A percentile compares a stretch with the other conserved stretches of the same genome.
Conservation (phyloP, 306 rosid genomes). For the Malus sylvestris region DNA sequence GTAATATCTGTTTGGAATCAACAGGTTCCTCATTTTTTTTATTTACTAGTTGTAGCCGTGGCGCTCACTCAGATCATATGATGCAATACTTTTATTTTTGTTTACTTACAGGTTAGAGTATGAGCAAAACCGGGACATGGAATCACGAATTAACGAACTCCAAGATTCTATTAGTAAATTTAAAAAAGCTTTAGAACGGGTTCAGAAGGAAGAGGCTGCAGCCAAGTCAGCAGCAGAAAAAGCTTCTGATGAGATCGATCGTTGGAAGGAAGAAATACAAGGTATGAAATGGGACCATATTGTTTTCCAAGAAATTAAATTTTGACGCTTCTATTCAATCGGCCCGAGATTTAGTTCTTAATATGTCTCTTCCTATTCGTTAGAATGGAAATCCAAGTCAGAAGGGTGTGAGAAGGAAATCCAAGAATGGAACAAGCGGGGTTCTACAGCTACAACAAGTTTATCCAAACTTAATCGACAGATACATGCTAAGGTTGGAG, state of each 20-base stretch:
- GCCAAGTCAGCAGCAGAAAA: constrained; percentile 62
- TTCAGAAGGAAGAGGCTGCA: constrained; percentile 67
- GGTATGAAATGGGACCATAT: constrained; percentile 37
- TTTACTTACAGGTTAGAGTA: constrained; percentile 68
- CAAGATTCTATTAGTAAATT: constrained; percentile 55
- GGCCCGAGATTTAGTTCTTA: background rate
- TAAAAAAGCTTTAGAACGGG: constrained; percentile 51
- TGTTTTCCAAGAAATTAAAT: background rate
- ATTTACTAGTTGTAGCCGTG: background rate
- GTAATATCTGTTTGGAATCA: background rate
- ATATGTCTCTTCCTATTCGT: background rate
- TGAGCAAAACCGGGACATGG: constrained; percentile 90
- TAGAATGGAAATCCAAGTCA: constrained; percentile 89
- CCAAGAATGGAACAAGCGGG: constrained; percentile 89
- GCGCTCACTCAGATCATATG: background rate
- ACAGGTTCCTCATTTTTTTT: background rate
- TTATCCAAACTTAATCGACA: constrained; percentile 79
- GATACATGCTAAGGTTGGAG: constrained; percentile 75
- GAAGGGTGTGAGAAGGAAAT: constrained; percentile 91
- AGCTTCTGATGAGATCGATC: constrained; percentile 53
- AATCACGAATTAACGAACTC: constrained; percentile 59
- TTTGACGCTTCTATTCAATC: background rate
- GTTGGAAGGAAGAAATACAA: constrained; percentile 55
- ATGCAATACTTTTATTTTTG: background rate
- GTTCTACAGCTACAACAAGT: constrained; percentile 80